Percentiles rank a stretch among this genome's conserved stretches.
Conservation (phyloP, 495 filamentous ascomycete species). For the Aspergillus affinis region DNA sequence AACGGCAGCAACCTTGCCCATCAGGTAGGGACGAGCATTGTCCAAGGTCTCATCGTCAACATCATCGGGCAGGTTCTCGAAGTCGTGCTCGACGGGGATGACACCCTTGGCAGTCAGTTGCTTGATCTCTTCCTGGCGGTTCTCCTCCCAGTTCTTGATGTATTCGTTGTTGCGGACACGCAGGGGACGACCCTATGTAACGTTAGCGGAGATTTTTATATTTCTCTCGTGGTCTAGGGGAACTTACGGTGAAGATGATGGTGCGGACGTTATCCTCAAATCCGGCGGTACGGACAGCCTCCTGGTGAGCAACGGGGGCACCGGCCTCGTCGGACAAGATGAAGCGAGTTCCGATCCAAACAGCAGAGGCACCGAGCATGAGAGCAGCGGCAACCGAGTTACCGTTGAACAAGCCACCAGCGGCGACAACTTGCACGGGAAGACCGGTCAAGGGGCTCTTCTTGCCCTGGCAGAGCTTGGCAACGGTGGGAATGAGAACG, state of each 20-base stretch:
- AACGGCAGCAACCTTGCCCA: slow-evolving; percentile 95
- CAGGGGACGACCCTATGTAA: slow-evolving; percentile 74
- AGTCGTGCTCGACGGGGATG: slow-evolving; percentile 90
- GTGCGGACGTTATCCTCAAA: slow-evolving; percentile 96
- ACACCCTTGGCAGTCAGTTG: slow-evolving; percentile 82
- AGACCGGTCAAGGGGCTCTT: slow-evolving; percentile 84
- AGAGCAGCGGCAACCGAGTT: slow-evolving; percentile 84
- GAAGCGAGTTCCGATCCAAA: slow-evolving; percentile 97
- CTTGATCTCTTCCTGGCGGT: slow-evolving; percentile 86
- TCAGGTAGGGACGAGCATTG: slow-evolving; percentile 85
- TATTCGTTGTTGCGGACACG: slow-evolving; percentile 91
- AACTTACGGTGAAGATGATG: slow-evolving; percentile 86
- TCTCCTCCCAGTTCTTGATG: slow-evolving; percentile 94
- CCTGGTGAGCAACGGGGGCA: slow-evolving; percentile 91
- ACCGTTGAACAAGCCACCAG: slow-evolving; percentile 92
- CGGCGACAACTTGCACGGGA: slow-evolving; percentile 87
- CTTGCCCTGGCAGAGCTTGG: slow-evolving; percentile 73
- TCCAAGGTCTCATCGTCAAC: slow-evolving; percentile 80
- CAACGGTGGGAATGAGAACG: slow-evolving; percentile 86
- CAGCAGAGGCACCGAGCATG: slow-evolving; percentile 87
- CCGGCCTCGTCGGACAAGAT: slow-evolving; percentile 92
- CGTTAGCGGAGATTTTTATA: slow-evolving; percentile 21
- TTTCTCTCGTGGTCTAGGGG: neutral
- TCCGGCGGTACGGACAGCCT: slow-evolving; percentile 86
- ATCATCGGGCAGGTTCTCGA: slow-evolving; percentile 78